Conservation (phyloP, 352 stramenopile species). For the Globisporangium acanthophoron region DNA sequence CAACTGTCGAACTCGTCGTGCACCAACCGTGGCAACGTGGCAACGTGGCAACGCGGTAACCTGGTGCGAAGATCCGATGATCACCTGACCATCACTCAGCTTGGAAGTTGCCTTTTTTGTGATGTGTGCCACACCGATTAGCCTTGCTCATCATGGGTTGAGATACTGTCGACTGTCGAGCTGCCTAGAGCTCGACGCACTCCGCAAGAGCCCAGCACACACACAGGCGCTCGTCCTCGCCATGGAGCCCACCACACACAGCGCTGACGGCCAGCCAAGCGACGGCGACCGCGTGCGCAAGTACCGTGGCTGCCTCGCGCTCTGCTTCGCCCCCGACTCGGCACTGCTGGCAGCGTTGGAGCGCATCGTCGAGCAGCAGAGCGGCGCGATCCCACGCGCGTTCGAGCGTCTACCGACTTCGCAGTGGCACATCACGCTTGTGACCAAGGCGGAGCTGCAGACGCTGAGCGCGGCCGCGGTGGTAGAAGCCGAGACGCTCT, state of each 20-base stretch:
- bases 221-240: not conserved
- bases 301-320: constrained; percentile 36
- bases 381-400: not conserved
- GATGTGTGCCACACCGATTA: too few species aligned
- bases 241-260: not conserved
- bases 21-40: too few species aligned
- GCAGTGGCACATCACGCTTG: constrained; percentile 55
- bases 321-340: constrained; percentile 20
- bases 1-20: not conserved
- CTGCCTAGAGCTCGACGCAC: too few species aligned
- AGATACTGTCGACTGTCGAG: too few species aligned
- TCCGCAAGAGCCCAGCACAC: not conserved
- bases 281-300: constrained; percentile 8
- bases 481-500: constrained; percentile 22
- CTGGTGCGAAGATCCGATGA: too few species aligned
- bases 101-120: too few species aligned
- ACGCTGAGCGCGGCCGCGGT: constrained; percentile 16
- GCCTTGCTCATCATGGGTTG: too few species aligned
- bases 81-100: too few species aligned
- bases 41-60: too few species aligned
- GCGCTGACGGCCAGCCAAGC: constrained; percentile 1
- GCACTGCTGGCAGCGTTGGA: constrained; percentile 2
- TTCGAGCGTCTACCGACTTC: constrained; percentile 13
- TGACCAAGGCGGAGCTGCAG: constrained; percentile 46
- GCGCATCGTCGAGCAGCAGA: not conserved